These are phyloP conservation scores for Lachancea dasiensis DNA, from an alignment of 805 yeast genomes.

Conservation along the genomic window DNA sequence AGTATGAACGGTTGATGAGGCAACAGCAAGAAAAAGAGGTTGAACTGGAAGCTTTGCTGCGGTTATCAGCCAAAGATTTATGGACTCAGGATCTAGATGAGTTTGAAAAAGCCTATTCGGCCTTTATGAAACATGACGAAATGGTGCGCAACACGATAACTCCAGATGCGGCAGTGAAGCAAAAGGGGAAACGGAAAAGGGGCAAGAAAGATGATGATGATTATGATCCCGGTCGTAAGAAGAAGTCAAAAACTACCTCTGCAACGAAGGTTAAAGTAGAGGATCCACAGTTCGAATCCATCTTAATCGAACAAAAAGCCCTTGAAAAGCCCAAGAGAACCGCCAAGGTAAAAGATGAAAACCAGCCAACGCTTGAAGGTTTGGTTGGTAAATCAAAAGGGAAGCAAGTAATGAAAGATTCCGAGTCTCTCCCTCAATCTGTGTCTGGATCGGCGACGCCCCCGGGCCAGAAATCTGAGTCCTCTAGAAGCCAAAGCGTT, in stretches of 20 bases:
- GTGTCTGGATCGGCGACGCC: constrained; percentile 9
- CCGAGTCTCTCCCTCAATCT: background rate
- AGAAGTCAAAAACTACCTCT: constrained; percentile 21
- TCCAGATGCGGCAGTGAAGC: constrained; percentile 39
- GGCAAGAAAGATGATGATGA: constrained; percentile 29
- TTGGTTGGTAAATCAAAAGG: constrained; percentile 6
- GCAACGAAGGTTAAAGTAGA: constrained; percentile 22
- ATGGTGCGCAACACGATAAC: constrained; percentile 47
- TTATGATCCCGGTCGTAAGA: constrained; percentile 21
- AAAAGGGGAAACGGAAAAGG: constrained; percentile 31
- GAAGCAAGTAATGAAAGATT: background rate
- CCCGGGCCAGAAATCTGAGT: constrained; percentile 3
- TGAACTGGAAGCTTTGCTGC: constrained; percentile 61
- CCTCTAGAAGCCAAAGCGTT: constrained; percentile 1
- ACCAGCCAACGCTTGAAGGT: constrained; percentile 9
- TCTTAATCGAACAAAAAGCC: constrained; percentile 24
- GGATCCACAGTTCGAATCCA: constrained; percentile 25
- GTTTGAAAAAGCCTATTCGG: constrained; percentile 60
- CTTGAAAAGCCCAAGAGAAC: constrained; percentile 21
- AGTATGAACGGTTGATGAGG: constrained; percentile 70
- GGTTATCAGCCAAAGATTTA: constrained; percentile 72
- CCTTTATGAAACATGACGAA: constrained; percentile 61
- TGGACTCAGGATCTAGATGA: constrained; percentile 82
- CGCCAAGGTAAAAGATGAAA: constrained; percentile 23
- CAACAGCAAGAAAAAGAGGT: constrained; percentile 68